Evolutionary conservation across 2,329 filamentous ascomycete species (phyloP).

Genomic region (Pyrenophora seminiperda): DNA sequence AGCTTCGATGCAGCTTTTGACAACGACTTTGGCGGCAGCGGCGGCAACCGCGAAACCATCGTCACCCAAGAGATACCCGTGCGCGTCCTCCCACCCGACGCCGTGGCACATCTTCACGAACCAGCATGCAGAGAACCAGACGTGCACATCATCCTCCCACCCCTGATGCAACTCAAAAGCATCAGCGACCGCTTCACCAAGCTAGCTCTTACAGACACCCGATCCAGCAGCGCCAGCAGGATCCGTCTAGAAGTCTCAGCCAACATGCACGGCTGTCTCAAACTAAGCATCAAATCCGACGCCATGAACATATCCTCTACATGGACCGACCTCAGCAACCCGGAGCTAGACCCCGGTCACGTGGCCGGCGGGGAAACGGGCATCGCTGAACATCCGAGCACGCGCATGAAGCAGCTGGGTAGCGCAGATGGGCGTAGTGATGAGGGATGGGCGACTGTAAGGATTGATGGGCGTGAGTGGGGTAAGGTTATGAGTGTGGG

Average conservation of each 20-base stretch:
- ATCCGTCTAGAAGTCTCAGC: slow-evolving; percentile 80
- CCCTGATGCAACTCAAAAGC: slow-evolving; percentile 84
- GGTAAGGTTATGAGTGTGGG: slow-evolving; percentile 92
- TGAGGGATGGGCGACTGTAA: slow-evolving; percentile 83
- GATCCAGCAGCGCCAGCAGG: slow-evolving; percentile 42
- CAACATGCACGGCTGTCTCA: slow-evolving; percentile 90
- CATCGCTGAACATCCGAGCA: slow-evolving; percentile 80
- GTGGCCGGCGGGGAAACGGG: slow-evolving; percentile 68
- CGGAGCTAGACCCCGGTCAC: slow-evolving; percentile 79
- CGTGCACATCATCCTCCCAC: slow-evolving; percentile 89
- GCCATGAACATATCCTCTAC: slow-evolving; percentile 81
- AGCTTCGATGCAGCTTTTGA: slow-evolving; percentile 35
- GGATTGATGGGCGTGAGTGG: slow-evolving; percentile 94
- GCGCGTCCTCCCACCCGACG: slow-evolving; percentile 79
- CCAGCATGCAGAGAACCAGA: slow-evolving; percentile 89
- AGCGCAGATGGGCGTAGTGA: slow-evolving; percentile 68
- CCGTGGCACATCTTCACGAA: slow-evolving; percentile 92
- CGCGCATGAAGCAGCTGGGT: slow-evolving; percentile 68
- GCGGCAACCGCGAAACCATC: slow-evolving; percentile 80
- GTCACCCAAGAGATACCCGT: slow-evolving; percentile 97
- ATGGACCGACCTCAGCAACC: slow-evolving; percentile 86
- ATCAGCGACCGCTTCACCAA: slow-evolving; percentile 96
- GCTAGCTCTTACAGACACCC: slow-evolving; percentile 58
- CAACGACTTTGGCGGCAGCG: slow-evolving; percentile 41
- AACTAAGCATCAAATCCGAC: slow-evolving; percentile 80